phyloP scores from a whole-genome alignment of 306 rosid species.

The Carpinus fangiana region DNA sequence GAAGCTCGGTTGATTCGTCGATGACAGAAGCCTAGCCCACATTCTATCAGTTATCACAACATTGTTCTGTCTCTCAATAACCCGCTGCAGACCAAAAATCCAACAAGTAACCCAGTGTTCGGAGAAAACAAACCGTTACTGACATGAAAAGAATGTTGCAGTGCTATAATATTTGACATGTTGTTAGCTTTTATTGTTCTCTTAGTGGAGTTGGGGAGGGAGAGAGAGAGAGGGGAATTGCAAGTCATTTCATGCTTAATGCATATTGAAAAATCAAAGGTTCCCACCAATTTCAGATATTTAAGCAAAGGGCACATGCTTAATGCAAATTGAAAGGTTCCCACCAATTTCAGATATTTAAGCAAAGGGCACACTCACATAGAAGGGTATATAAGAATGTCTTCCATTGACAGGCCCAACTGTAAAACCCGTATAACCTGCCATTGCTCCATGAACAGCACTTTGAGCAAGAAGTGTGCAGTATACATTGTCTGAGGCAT shows the following conservation, averaged over 20 bases:
- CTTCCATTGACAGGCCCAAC: constrained; percentile 89
- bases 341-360: not conserved
- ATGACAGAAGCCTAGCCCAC: constrained; percentile 98
- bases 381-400: constrained; percentile 81
- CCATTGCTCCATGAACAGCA: constrained; percentile 97
- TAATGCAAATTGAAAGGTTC: too few species aligned
- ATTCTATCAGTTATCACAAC: constrained; percentile 94
- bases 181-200: too few species aligned
- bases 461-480: constrained; percentile 95
- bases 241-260: too few species aligned
- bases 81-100: constrained; percentile 52
- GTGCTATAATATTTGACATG: not conserved
- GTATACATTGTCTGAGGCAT: constrained; percentile 89
- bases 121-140: not conserved
- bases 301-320: constrained; percentile 17
- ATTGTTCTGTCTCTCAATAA: constrained; percentile 59
- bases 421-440: constrained; percentile 87
- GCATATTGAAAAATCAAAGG: too few species aligned
- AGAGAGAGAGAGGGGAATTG: too few species aligned
- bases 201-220: too few species aligned
- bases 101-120: constrained; percentile 9
- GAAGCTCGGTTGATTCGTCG: constrained; percentile 94
- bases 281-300: too few species aligned
- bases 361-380: constrained; percentile 52
- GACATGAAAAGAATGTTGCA: not conserved